Conservation (phyloP, 805 yeast genomes). For the Nakazawaea ishiwadae region DNA sequence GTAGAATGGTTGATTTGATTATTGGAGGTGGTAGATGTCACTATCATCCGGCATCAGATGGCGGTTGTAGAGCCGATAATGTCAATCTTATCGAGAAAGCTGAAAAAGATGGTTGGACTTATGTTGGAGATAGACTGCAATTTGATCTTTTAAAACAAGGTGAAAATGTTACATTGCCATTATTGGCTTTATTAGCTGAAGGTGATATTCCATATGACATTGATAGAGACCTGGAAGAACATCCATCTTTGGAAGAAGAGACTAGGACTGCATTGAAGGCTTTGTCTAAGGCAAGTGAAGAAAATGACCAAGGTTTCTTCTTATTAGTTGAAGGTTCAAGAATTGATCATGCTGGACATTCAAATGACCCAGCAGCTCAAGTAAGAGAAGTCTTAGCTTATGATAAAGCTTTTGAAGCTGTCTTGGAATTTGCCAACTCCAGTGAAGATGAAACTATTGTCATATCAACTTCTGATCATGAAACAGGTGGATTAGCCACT, state of each 20-base stretch:
- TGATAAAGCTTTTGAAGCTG: slow-evolving; percentile 77
- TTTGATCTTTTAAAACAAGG: slow-evolving; percentile 60
- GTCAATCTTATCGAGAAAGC: slow-evolving; percentile 68
- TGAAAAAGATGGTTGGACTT: slow-evolving; percentile 53
- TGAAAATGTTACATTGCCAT: slow-evolving; percentile 63
- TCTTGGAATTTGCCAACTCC: slow-evolving; percentile 60
- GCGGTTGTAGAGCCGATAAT: slow-evolving; percentile 69
- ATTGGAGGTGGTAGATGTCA: slow-evolving; percentile 92
- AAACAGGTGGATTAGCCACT: slow-evolving; percentile 90
- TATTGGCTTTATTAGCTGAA: slow-evolving; percentile 71
- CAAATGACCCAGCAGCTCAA: slow-evolving; percentile 91
- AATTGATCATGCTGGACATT: slow-evolving; percentile 94
- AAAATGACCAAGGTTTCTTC: slow-evolving; percentile 82
- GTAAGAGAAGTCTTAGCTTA: slow-evolving; percentile 87
- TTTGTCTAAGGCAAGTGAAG: slow-evolving; percentile 58
- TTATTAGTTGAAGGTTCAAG: slow-evolving; percentile 86
- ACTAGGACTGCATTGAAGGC: slow-evolving; percentile 70
- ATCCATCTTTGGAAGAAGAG: slow-evolving; percentile 80
- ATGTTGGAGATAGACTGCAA: slow-evolving; percentile 51
- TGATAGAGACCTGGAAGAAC: slow-evolving; percentile 56
- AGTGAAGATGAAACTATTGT: slow-evolving; percentile 73
- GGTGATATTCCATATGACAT: slow-evolving; percentile 81
- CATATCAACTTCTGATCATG: slow-evolving; percentile 88
- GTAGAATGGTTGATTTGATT: slow-evolving; percentile 75
- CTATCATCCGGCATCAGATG: slow-evolving; percentile 53